Percentiles rank a stretch among this genome's conserved stretches.
Conservation (phyloP, 352 stramenopile species). For the Phytopythium aichiense region DNA sequence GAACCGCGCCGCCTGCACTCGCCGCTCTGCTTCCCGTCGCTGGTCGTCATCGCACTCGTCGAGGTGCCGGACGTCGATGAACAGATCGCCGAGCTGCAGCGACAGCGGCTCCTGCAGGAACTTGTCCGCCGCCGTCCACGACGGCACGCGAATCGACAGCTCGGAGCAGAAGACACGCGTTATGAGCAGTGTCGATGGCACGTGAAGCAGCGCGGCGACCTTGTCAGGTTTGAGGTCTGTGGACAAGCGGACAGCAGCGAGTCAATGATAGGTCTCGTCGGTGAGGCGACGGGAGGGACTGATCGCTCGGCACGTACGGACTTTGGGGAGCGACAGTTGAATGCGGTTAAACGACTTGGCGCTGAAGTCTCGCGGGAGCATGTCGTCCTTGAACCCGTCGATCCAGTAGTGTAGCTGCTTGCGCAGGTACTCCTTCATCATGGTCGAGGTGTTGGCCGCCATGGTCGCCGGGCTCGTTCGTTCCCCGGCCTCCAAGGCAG, state of each 20-base stretch:
- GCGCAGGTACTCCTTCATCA: slow-evolving; percentile 72
- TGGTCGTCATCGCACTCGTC: slow-evolving; percentile 46
- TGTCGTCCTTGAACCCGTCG: slow-evolving; percentile 53
- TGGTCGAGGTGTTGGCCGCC: slow-evolving; percentile 14
- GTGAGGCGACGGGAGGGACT: not conserved
- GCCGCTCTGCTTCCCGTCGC: slow-evolving; percentile 23
- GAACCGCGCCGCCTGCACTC: slow-evolving; percentile 29
- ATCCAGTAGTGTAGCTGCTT: slow-evolving; percentile 65
- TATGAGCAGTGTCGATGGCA: slow-evolving; percentile 46
- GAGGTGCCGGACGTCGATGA: slow-evolving; percentile 42
- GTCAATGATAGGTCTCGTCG: not conserved
- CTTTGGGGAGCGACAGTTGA: slow-evolving; percentile 43
- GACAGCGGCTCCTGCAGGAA: slow-evolving; percentile 49
- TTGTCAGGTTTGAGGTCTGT: slow-evolving; percentile 67
- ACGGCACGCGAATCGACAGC: slow-evolving; percentile 51
- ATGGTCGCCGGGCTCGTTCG: slow-evolving; percentile 5
- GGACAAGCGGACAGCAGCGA: not conserved
- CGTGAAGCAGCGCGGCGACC: slow-evolving; percentile 35
- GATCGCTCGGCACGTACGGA: slow-evolving; percentile 20
- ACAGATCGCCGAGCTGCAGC: slow-evolving; percentile 42
- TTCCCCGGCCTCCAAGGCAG: not conserved
- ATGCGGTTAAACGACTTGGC: slow-evolving; percentile 39
- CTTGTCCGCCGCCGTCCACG: slow-evolving; percentile 46
- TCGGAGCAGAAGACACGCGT: slow-evolving; percentile 50
- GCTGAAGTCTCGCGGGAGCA: slow-evolving; percentile 55